These are phyloP conservation scores for Bathelium albidoporum DNA, from an alignment of 495 filamentous ascomycete genomes.

Conservation along the genomic window DNA sequence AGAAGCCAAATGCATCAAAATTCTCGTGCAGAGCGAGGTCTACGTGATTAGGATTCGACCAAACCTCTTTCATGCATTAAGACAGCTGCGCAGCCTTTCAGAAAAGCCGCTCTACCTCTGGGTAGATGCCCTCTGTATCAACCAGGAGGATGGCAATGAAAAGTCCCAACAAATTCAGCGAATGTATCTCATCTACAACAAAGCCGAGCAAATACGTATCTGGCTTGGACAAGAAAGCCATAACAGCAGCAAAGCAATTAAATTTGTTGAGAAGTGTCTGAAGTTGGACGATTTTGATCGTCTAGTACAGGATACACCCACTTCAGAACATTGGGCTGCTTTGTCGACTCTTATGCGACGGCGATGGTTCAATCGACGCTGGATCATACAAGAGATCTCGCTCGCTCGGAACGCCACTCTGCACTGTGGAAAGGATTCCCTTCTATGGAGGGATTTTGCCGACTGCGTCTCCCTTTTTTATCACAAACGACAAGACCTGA, in stretches of 20 bases:
- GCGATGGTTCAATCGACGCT: conserved; percentile 19
- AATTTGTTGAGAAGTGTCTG: conserved; percentile 13
- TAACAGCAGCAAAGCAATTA: conserved; percentile 14
- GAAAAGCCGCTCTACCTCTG: not conserved
- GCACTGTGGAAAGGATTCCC: conserved; percentile 12
- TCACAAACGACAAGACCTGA: conserved; percentile 11
- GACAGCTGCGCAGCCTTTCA: not conserved
- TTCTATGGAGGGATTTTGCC: conserved; percentile 18
- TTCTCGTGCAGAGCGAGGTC: not conserved
- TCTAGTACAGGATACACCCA: conserved; percentile 8
- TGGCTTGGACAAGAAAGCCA: conserved; percentile 17
- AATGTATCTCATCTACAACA: conserved; percentile 17
- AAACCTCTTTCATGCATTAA: not conserved
- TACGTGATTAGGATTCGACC: not conserved
- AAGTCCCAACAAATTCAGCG: conserved; percentile 16
- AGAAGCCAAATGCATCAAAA: not conserved
- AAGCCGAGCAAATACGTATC: conserved; percentile 11
- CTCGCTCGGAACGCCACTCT: conserved; percentile 13
- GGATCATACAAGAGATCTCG: conserved; percentile 21
- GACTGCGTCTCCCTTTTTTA: conserved; percentile 12
- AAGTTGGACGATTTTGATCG: conserved; percentile 17
- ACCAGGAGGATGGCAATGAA: conserved; percentile 11
- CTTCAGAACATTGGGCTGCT: conserved; percentile 11
- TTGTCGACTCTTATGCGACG: conserved; percentile 17
- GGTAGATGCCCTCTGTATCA: conserved; percentile 7